Evolutionary conservation across 331 rosid species (phyloP).

Genomic region (Pyracantha coccinea): DNA sequence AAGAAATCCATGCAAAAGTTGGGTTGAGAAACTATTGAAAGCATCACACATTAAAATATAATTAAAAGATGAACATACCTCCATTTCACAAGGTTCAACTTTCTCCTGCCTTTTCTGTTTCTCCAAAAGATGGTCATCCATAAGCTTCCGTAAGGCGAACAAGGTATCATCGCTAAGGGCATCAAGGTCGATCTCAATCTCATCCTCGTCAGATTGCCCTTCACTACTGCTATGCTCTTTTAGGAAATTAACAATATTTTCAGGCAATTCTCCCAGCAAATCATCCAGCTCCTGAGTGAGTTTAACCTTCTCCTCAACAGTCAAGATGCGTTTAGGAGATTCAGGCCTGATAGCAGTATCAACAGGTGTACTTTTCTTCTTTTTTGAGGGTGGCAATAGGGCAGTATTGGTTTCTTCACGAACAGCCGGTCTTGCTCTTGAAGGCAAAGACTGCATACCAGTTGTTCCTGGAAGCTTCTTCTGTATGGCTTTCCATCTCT

Average conservation of each 20-base stretch:
- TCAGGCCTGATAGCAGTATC: slow-evolving; percentile 29
- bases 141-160: slow-evolving; percentile 57
- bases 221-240: slow-evolving; percentile 47
- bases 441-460: slow-evolving; percentile 34
- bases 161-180: slow-evolving; percentile 61
- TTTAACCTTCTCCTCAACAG: slow-evolving; percentile 53
- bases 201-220: slow-evolving; percentile 54
- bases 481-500: slow-evolving; percentile 62
- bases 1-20: slow-evolving; percentile 1
- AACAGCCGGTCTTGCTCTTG: slow-evolving; percentile 26
- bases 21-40: background rate
- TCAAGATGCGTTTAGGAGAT: slow-evolving; percentile 30
- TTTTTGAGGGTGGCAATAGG: slow-evolving; percentile 43
- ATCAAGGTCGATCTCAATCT: slow-evolving; percentile 85
- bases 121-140: slow-evolving; percentile 54
- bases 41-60: background rate
- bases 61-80: slow-evolving; percentile 37
- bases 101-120: slow-evolving; percentile 46
- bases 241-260: slow-evolving; percentile 54
- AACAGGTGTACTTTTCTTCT: slow-evolving; percentile 35
- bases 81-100: slow-evolving; percentile 60
- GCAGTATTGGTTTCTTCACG: slow-evolving; percentile 28
- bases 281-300: slow-evolving; percentile 64
- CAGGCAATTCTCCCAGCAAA: slow-evolving; percentile 61
- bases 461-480: slow-evolving; percentile 44